Evolutionary conservation across 1,284 basidiomycete species (phyloP).

Genomic region (Marasmius sp.): DNA sequence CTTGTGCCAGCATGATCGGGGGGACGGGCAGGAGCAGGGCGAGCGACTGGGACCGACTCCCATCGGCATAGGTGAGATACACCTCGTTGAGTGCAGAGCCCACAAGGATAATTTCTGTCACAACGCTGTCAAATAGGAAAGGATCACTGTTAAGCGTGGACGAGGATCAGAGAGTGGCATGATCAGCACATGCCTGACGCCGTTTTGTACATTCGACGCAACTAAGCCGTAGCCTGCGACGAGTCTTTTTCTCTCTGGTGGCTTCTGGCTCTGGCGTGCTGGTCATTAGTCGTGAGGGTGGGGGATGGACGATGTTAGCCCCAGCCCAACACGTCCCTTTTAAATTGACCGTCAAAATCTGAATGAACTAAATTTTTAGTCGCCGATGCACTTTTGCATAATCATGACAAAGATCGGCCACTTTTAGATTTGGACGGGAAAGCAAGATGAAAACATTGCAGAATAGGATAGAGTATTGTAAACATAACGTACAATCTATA

Average conservation of each 20-base stretch:
- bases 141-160: background rate
- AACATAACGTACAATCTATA: conserved; percentile 16
- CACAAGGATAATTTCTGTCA: conserved; percentile 52
- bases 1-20: conserved; percentile 25
- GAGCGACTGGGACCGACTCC: conserved; percentile 48
- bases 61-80: conserved; percentile 54
- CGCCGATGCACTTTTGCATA: background rate
- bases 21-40: conserved; percentile 48
- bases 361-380: conserved; percentile 2
- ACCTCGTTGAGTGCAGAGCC: conserved; percentile 47
- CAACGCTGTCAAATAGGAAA: conserved; percentile 42
- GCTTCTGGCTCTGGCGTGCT: background rate
- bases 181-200: conserved; percentile 39
- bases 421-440: conserved; percentile 1
- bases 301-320: background rate
- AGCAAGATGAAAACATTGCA: background rate
- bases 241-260: conserved; percentile 40
- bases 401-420: conserved; percentile 2
- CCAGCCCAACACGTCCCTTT: background rate
- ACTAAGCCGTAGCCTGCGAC: conserved; percentile 44
- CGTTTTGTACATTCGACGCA: conserved; percentile 59
- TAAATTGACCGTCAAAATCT: background rate
- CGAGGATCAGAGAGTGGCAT: background rate
- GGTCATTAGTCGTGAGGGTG: background rate
- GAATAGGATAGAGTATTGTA: conserved; percentile 13